phyloP scores from a whole-genome alignment of 192 early-diverging fungal genomes.

The Coemansia sp. region DNA sequence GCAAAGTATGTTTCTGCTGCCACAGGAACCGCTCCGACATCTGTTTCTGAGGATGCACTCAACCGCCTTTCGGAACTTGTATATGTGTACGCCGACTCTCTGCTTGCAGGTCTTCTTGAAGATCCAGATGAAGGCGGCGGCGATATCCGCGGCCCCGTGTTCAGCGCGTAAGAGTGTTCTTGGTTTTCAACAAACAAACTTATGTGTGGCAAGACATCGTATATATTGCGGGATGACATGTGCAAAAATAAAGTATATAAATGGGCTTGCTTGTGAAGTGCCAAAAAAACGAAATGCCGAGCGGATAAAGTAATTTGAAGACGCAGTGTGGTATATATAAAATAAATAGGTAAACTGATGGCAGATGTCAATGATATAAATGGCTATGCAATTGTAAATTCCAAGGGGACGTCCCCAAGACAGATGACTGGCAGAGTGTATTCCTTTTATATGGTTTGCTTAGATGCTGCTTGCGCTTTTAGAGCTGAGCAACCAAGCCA shows the following conservation, averaged over 20 bases:
- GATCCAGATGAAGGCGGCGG: not conserved
- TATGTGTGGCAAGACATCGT: slow-evolving; percentile 18
- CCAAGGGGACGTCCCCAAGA: not conserved
- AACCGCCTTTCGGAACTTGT: not conserved
- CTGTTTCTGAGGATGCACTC: not conserved
- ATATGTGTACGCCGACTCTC: not conserved
- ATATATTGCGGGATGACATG: slow-evolving; percentile 15
- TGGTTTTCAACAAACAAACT: slow-evolving; percentile 12
- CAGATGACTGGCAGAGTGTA: not conserved
- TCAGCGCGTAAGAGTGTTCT: not conserved
- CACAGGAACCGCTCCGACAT: not conserved
- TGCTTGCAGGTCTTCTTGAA: not conserved
- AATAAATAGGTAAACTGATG: not conserved
- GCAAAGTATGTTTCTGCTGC: not conserved
- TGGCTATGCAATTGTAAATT: not conserved
- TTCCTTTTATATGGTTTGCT: not conserved
- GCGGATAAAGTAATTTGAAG: not conserved
- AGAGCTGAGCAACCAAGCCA: not conserved
- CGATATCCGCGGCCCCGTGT: not conserved
- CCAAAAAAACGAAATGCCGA: not conserved
- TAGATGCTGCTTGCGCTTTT: not conserved
- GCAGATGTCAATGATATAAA: not conserved
- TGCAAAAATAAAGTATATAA: not conserved
- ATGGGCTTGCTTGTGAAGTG: not conserved
- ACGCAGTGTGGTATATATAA: not conserved